Conservation (phyloP, 352 stramenopile species). For the Pythium dissimile region DNA sequence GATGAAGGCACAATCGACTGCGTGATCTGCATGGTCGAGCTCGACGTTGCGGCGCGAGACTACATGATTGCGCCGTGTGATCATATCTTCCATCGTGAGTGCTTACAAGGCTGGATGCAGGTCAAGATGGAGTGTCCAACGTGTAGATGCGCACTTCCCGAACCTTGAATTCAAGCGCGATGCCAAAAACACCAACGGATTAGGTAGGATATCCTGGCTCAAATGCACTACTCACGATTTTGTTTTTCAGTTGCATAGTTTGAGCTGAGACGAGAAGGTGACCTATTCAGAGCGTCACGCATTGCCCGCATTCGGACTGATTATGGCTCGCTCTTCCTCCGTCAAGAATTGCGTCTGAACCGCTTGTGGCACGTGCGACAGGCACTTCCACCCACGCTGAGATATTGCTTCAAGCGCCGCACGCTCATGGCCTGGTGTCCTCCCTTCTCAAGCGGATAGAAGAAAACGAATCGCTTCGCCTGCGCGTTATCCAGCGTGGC, state of each 20-base stretch:
- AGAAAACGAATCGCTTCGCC: conserved; percentile 23
- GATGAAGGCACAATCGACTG: conserved; percentile 78
- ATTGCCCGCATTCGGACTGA: neutral
- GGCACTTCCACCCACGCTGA: conserved; percentile 25
- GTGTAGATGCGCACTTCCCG: conserved; percentile 88
- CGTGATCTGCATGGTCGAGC: conserved; percentile 86
- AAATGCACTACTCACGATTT: conserved; percentile 7
- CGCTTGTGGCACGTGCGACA: conserved; percentile 6
- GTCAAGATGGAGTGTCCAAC: conserved; percentile 98
- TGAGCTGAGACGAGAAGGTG: too few relatives aligned
- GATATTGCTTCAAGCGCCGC: conserved; percentile 21
- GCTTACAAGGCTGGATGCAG: conserved; percentile 96
- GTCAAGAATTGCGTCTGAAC: conserved; percentile 3
- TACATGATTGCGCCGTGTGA: conserved; percentile 98
- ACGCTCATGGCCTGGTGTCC: conserved; percentile 3
- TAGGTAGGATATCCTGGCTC: neutral
- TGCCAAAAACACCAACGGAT: neutral
- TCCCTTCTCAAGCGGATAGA: conserved; percentile 6
- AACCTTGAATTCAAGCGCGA: conserved; percentile 34
- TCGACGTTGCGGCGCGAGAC: conserved; percentile 73
- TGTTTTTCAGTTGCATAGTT: neutral
- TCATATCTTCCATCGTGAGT: conserved; percentile 95
- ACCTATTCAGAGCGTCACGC: neutral
- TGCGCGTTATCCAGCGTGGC: conserved; percentile 4
- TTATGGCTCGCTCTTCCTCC: conserved; percentile 1